These are phyloP conservation scores for Erythrobasidium yunnanense DNA, from an alignment of 768 basidiomycete species.

Conservation along the genomic window DNA sequence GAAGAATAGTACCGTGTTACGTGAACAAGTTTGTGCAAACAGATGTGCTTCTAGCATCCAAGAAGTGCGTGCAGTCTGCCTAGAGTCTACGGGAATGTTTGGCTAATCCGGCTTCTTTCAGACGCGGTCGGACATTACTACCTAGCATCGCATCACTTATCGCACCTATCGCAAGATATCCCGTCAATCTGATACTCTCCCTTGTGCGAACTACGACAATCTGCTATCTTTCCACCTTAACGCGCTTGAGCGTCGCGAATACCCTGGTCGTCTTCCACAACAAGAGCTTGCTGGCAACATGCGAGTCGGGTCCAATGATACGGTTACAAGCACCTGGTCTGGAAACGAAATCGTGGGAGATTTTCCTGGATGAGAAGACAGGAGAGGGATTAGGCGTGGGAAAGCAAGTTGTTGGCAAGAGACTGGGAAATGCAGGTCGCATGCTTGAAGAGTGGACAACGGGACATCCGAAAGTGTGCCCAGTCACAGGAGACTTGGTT, in stretches of 20 bases:
- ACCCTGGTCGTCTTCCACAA: conserved; percentile 42
- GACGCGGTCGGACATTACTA: conserved; percentile 30
- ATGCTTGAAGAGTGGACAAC: conserved; percentile 36
- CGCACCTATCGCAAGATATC: conserved; percentile 41
- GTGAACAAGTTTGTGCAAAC: conserved; percentile 41
- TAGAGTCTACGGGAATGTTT: no score
- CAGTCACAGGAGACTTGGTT: conserved; percentile 37
- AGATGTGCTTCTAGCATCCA: conserved; percentile 38
- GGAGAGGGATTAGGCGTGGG: conserved; percentile 28
- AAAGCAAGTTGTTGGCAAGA: conserved; percentile 29
- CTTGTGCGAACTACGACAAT: conserved; percentile 40
- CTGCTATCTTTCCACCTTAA: conserved; percentile 36
- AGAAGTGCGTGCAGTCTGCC: conserved; percentile 38
- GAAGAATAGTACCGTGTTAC: conserved; percentile 31
- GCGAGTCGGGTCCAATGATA: conserved; percentile 43
- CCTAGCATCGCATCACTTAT: conserved; percentile 42
- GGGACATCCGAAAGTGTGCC: conserved; percentile 36
- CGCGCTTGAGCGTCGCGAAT: conserved; percentile 39
- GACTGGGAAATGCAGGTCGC: conserved; percentile 15
- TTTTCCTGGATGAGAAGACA: conserved; percentile 30
- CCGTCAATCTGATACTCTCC: conserved; percentile 37
- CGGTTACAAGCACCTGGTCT: conserved; percentile 42
- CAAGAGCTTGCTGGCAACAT: conserved; percentile 42
- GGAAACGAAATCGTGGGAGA: conserved; percentile 42
- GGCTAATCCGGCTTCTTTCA: no score